Base-by-base conservation (phyloP, 1,139 yeast species). In the Yamadazyma kanchanaburiensis region DNA sequence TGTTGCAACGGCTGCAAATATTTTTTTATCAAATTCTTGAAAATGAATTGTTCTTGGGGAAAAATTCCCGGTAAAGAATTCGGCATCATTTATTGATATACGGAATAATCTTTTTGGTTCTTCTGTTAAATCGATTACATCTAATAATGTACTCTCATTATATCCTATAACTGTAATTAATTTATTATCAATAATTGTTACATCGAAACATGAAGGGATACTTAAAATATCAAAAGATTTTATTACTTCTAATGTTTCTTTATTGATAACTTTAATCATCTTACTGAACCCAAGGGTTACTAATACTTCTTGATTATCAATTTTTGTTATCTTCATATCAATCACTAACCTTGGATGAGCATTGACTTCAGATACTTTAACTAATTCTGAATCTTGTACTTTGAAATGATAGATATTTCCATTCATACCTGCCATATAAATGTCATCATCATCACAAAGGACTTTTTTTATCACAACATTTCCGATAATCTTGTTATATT, bases 51-150 rank as follows among this genome's bases (percentile, higher is more conserved):
- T 57, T 55, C 78, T 63, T 3, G 86, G 81, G 13, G 80, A 70
- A 51, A 85, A 85, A 2, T 79, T 71, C 34, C 77, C 72, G 21
- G 80, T 70, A n/a, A 79, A 70, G 45, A 82, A 84, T 43, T 82
- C 83, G 1, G 94, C 84, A 48, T 80, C 88, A 48, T 82, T 83
- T 33, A 83, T 57, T 0, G 91, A 80, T 5, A 83, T 56, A 39
- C 71, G 70, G 34, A 64, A 66, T 10, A 60, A 31, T 4, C 71
- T 38, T 5, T 19, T 12, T 14, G 32, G 15, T n/a, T 40, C 31
- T 5, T 24, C 12, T 3, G 34, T 31, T 16, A 29, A 21, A 4
- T 39, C 25, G 30, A 71, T 58, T 12, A 77, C 66, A 12, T 77
- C 74, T 30, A 80, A 37, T 32, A 76, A 62, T 0, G 91, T 78